phyloP scores from a whole-genome alignment of 1,139 yeast species.

The Scheffersomyces parashehatae region DNA sequence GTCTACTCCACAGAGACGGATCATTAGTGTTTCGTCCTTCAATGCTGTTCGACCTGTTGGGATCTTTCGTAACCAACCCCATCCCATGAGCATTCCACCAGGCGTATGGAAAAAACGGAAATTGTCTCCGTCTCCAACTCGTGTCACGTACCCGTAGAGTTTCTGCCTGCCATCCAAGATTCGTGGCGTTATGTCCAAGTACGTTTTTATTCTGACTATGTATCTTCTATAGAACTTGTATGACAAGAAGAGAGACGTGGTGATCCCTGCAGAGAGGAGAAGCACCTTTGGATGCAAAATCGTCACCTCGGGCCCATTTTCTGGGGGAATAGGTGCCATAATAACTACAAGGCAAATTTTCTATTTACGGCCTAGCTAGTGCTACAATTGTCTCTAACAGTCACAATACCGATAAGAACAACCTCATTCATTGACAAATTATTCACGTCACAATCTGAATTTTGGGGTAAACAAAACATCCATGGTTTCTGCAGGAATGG shows the following conservation, averaged over 20 bases:
- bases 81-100: slow-evolving; percentile 83
- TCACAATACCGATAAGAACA: too few relatives aligned
- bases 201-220: slow-evolving; percentile 34
- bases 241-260: slow-evolving; percentile 32
- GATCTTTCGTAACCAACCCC: slow-evolving; percentile 82
- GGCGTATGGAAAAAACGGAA: slow-evolving; percentile 92
- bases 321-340: background rate
- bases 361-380: too few relatives aligned
- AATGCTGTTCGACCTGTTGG: slow-evolving; percentile 46
- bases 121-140: slow-evolving; percentile 97
- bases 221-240: slow-evolving; percentile 36
- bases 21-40: slow-evolving; percentile 60
- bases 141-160: slow-evolving; percentile 78
- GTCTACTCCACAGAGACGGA: slow-evolving; percentile 92
- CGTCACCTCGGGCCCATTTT: slow-evolving; percentile 14
- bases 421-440: too few relatives aligned
- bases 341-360: too few relatives aligned
- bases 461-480: too few relatives aligned
- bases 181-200: slow-evolving; percentile 41
- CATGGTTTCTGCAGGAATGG: too few relatives aligned
- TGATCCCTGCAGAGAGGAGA: slow-evolving; percentile 39
- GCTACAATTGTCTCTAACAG: too few relatives aligned
- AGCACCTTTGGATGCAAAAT: slow-evolving; percentile 44
- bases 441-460: too few relatives aligned
- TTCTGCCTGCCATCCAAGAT: slow-evolving; percentile 31